These are phyloP conservation scores for Ammopiptanthus mongolicus DNA, from an alignment of 306 rosid species.

Conservation along the genomic window DNA sequence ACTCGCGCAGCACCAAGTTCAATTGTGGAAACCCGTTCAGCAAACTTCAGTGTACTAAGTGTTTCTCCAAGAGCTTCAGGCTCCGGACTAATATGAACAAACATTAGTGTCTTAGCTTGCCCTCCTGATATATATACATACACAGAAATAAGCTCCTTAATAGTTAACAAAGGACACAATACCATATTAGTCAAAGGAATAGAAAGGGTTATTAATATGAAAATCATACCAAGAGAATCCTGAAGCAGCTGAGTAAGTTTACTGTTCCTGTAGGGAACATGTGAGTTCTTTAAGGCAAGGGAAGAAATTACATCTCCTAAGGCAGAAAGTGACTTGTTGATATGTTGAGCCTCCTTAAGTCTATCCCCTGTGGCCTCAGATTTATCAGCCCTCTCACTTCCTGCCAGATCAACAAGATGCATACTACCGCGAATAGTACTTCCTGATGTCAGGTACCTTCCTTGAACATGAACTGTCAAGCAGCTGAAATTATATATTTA, in stretches of 20 bases:
- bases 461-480: conserved; percentile 93
- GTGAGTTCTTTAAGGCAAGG: conserved; percentile 78
- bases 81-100: conserved; percentile 92
- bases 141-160: background rate
- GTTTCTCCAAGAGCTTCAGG: conserved; percentile 81
- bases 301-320: conserved; percentile 94
- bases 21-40: conserved; percentile 81
- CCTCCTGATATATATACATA: conserved; percentile 47
- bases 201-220: background rate
- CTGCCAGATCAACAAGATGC: conserved; percentile 98
- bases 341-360: conserved; percentile 94
- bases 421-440: conserved; percentile 63
- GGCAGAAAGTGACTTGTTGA: conserved; percentile 95
- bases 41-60: conserved; percentile 87
- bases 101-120: conserved; percentile 93
- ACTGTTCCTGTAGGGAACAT: conserved; percentile 94
- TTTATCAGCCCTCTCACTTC: conserved; percentile 97
- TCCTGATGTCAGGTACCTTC: conserved; percentile 71
- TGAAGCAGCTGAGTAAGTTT: conserved; percentile 97
- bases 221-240: conserved; percentile 77
- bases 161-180: background rate
- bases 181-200: background rate
- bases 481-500: conserved; percentile 52
- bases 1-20: conserved; percentile 85
- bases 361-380: conserved; percentile 93